A percentile compares a stretch with the other conserved stretches of the same genome.
Evolutionary conservation across 1,139 yeast genomes (phyloP).

Genomic region (Suhomyces taliae): DNA sequence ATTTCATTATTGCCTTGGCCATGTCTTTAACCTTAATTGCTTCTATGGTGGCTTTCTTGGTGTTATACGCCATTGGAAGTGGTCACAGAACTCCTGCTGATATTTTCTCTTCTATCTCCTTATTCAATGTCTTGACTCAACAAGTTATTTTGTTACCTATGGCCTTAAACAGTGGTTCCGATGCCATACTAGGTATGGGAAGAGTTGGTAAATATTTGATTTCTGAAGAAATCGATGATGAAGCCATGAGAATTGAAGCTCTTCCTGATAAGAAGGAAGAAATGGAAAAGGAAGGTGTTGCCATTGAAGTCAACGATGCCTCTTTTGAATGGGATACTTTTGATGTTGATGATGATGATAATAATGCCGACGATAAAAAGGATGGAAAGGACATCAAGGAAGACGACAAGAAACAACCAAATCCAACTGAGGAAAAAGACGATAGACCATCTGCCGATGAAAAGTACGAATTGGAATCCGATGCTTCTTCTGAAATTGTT

Average conservation of each 20-base stretch:
- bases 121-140: constrained; percentile 61
- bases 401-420: not conserved
- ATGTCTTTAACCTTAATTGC: constrained; percentile 64
- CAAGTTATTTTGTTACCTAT: constrained; percentile 66
- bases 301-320: constrained; percentile 22
- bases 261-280: constrained; percentile 10
- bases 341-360: constrained; percentile 19
- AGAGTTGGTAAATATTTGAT: constrained; percentile 58
- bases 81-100: constrained; percentile 59
- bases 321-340: constrained; percentile 68
- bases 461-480: constrained; percentile 13
- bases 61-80: constrained; percentile 51
- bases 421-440: not conserved
- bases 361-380: constrained; percentile 15
- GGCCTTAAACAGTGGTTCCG: constrained; percentile 65
- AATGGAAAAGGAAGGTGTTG: constrained; percentile 17
- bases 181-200: constrained; percentile 63
- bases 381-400: constrained; percentile 5
- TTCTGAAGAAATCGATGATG: constrained; percentile 26
- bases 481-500: constrained; percentile 12
- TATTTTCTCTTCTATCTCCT: constrained; percentile 77
- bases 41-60: constrained; percentile 73
- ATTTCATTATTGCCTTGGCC: constrained; percentile 58
- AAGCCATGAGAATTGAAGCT: constrained; percentile 20
- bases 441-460: constrained; percentile 1